A percentile compares a stretch with the other conserved stretches of the same genome.
These are phyloP conservation scores for Pyricularia sp. DNA, from an alignment of 2,329 filamentous ascomycete species.

Conservation along the genomic window DNA sequence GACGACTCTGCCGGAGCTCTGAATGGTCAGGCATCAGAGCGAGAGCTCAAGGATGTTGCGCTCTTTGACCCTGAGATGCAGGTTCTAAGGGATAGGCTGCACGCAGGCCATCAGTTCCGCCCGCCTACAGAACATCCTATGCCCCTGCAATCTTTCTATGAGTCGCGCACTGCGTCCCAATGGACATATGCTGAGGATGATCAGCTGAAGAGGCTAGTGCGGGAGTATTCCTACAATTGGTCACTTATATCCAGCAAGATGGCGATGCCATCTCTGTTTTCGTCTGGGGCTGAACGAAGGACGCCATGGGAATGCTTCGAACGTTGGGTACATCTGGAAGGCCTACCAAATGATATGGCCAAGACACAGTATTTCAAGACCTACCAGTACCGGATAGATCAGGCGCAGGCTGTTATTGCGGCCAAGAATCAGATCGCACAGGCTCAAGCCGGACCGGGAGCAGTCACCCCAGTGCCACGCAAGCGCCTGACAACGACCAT, in stretches of 20 bases:
- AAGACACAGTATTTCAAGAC: conserved; percentile 90
- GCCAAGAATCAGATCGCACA: conserved; percentile 38
- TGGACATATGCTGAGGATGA: conserved; percentile 89
- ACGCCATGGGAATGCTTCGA: conserved; percentile 99
- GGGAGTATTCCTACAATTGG: conserved; percentile 96
- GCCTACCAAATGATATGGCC: conserved; percentile 80
- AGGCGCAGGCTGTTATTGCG: conserved; percentile 40
- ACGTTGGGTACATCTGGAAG: conserved; percentile 85
- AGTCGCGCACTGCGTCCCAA: conserved; percentile 73
- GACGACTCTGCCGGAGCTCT: not conserved
- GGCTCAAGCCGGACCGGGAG: conserved; percentile 20
- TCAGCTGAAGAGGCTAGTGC: conserved; percentile 69
- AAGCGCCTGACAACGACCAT: conserved; percentile 67
- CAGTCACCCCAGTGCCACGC: conserved; percentile 37
- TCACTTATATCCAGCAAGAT: conserved; percentile 79
- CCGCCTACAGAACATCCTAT: conserved; percentile 85
- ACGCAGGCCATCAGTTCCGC: conserved; percentile 83
- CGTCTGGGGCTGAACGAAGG: conserved; percentile 76
- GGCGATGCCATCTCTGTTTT: conserved; percentile 58
- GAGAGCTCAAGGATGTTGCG: conserved; percentile 65
- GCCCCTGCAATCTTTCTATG: conserved; percentile 84
- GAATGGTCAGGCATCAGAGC: conserved; percentile 33
- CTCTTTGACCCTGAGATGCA: conserved; percentile 86
- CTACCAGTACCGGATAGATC: conserved; percentile 47
- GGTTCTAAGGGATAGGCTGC: conserved; percentile 74